These are phyloP conservation scores for Pyrrhoderma noxium DNA, from an alignment of 1,284 basidiomycete species.

Conservation along the genomic window DNA sequence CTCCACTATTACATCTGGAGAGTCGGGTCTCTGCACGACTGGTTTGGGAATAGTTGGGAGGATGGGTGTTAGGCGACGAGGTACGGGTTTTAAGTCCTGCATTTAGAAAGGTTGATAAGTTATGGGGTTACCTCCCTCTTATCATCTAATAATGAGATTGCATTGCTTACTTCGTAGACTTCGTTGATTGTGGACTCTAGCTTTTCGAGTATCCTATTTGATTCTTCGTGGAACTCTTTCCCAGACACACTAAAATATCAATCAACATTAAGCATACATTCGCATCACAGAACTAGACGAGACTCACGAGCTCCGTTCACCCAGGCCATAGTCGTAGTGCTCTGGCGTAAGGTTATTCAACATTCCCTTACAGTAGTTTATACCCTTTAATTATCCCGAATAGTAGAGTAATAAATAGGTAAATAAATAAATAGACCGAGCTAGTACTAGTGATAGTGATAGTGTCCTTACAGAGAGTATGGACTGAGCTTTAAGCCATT, in stretches of 20 bases:
- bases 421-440: not conserved
- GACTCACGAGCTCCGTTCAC: conserved; percentile 12
- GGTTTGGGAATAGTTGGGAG: conserved; percentile 25
- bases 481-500: conserved; percentile 51
- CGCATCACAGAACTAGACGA: not conserved
- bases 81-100: conserved; percentile 34
- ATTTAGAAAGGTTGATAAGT: conserved; percentile 17
- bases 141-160: no score
- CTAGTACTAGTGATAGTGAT: no score
- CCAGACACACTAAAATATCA: conserved; percentile 29
- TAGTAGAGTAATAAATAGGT: not conserved
- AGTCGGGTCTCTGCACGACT: conserved; percentile 12
- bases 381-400: no score
- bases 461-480: conserved; percentile 44
- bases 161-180: conserved; percentile 38
- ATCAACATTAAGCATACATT: not conserved
- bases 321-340: conserved; percentile 13
- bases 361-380: conserved; percentile 40
- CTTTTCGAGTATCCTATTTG: conserved; percentile 42
- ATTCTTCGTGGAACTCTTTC: conserved; percentile 35
- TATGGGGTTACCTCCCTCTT: not conserved
- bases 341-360: conserved; percentile 14
- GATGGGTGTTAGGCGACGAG: conserved; percentile 32
- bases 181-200: conserved; percentile 45
- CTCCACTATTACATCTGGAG: not conserved